Conservation (phyloP, 2,329 filamentous ascomycete genomes). For the Sarocladiaceae sp. region DNA sequence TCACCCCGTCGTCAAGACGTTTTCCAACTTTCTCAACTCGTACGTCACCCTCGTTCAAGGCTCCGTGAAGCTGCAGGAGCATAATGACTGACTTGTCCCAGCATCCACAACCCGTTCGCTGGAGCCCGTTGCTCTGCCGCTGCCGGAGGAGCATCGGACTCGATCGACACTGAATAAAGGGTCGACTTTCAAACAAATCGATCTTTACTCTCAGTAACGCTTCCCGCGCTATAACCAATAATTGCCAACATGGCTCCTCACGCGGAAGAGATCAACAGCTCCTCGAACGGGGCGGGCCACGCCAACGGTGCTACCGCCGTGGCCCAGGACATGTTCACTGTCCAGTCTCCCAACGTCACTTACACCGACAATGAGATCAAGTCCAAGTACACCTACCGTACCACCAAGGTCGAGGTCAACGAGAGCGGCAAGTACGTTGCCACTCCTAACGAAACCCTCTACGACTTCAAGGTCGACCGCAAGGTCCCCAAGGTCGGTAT, state of each 20-base stretch:
- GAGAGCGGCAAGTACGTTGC: slow-evolving; percentile 73
- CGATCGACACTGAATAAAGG: slow-evolving; percentile 51
- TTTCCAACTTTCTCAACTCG: slow-evolving; percentile 98
- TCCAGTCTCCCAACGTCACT: slow-evolving; percentile 84
- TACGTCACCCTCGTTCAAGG: too few relatives aligned
- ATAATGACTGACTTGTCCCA: slow-evolving; percentile 35
- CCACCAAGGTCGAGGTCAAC: slow-evolving; percentile 70
- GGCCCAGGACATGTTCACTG: slow-evolving; percentile 65
- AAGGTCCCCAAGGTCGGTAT: slow-evolving; percentile 88
- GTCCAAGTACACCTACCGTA: slow-evolving; percentile 95
- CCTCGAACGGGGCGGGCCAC: slow-evolving; percentile 55
- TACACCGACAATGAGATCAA: slow-evolving; percentile 86
- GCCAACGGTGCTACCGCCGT: slow-evolving; percentile 35
- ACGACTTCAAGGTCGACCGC: slow-evolving; percentile 97
- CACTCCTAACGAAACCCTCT: slow-evolving; percentile 79
- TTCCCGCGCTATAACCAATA: slow-evolving; percentile 21
- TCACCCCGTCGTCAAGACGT: slow-evolving; percentile 80
- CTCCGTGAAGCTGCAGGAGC: too few relatives aligned
- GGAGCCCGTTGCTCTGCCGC: slow-evolving; percentile 89
- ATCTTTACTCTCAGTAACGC: slow-evolving; percentile 12
- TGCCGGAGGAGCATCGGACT: slow-evolving; percentile 75
- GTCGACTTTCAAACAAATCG: slow-evolving; percentile 18
- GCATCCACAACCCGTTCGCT: slow-evolving; percentile 93
- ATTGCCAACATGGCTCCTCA: slow-evolving; percentile 78
- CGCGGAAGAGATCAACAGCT: slow-evolving; percentile 55